Evolutionary conservation across 768 basidiomycete species (phyloP).

Genomic region (Pleurotus cornucopiae): DNA sequence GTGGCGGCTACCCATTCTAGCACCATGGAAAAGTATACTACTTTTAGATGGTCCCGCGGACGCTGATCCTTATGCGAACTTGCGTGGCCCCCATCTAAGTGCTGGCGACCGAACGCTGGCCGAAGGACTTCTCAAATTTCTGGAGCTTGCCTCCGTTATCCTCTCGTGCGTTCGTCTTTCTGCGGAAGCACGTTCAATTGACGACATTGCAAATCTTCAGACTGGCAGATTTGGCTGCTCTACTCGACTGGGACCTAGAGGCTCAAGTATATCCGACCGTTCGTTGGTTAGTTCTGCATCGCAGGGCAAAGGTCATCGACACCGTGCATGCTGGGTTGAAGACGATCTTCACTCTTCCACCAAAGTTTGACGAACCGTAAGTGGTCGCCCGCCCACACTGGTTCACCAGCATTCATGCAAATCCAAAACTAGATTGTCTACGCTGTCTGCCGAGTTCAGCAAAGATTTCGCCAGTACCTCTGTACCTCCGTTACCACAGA

Average conservation of each 20-base stretch:
- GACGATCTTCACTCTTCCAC: conserved; percentile 76
- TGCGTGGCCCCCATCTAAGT: conserved; percentile 54
- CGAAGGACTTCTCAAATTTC: conserved; percentile 69
- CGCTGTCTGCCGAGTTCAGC: conserved; percentile 58
- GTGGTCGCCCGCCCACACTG: conserved; percentile 22
- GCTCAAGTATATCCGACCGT: conserved; percentile 87
- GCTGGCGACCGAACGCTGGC: conserved; percentile 65
- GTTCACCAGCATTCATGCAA: conserved; percentile 3
- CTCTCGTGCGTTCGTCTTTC: conserved; percentile 55
- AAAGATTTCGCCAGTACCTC: conserved; percentile 51
- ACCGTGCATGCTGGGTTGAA: conserved; percentile 74
- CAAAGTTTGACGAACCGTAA: conserved; percentile 57
- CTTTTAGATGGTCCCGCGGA: conserved; percentile 60
- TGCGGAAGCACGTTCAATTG: neutral
- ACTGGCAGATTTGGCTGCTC: conserved; percentile 72
- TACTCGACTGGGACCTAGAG: conserved; percentile 82
- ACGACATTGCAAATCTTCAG: conserved; percentile 28
- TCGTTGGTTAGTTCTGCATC: conserved; percentile 86
- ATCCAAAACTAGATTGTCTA: conserved; percentile 36
- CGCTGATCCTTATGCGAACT: conserved; percentile 55
- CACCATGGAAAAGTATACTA: conserved; percentile 91
- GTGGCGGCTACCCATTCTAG: conserved; percentile 68
- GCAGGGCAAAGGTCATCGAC: conserved; percentile 87
- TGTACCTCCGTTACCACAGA: conserved; percentile 66
- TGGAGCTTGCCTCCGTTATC: conserved; percentile 69